Base-by-base conservation (phyloP, 2,329 filamentous ascomycete species). In the Cytospora chrysosperma region DNA sequence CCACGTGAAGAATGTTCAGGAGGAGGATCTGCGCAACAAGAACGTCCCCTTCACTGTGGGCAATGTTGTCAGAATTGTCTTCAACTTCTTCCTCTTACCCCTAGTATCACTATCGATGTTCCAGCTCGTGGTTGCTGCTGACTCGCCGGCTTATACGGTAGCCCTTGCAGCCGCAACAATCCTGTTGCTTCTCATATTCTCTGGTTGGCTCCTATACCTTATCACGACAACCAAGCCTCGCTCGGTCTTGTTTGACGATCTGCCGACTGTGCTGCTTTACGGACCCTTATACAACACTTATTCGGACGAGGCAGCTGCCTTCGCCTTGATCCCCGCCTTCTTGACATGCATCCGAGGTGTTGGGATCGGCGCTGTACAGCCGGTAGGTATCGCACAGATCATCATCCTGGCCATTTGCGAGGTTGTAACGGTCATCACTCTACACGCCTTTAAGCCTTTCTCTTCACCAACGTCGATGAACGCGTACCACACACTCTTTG, bases 251-350 rank as follows among this genome's bases (percentile, higher is more conserved):
- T 99, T 97, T 74, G 95, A 99, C 75, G 93, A 98, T 71, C 82
- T 99, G 56, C 88, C 92, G 8, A 97, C 92, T 0, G 88, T 98
- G 10, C 82, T 99, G 2, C 83, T 92, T 1, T 98, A 97, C 70
- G 95, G 95, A 0, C 92, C 95, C 6, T 81, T 99, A 9, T 99
- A 99, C 77, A 99, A 99, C 77, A 99, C 95, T 0, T 98, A 96
- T 75, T 95, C 91, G 27, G 95, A 99, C 74, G 91, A 94, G 73
- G 92, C 93, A 0, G 92, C 94, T 9, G 88, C 92, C 0, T 99
- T 96, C 75, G 93, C 94, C 8, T 82, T 97, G 50, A 88, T 97
- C 24, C 93, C 94, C 1, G 87, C 97, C 19, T 79, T 96, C 37
- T 81, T 98, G 64, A 96, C 90, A 5, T 88, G 96, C 72, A 79